Percentiles rank a stretch among this genome's conserved stretches.
phyloP scores from a whole-genome alignment of 805 yeast genomes.

The Candida berthetii region DNA sequence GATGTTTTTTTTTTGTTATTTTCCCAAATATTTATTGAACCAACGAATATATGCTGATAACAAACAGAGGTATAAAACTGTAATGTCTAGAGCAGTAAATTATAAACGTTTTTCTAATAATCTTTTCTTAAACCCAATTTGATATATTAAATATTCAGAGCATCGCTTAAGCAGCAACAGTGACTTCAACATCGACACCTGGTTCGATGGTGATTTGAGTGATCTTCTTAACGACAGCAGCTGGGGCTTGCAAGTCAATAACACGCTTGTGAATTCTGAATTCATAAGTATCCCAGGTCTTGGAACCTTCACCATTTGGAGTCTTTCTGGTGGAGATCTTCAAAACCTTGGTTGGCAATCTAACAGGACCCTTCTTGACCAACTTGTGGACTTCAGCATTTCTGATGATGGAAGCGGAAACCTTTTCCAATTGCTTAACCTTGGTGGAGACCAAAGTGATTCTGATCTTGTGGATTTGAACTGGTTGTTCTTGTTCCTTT shows the following conservation, averaged over 20 bases:
- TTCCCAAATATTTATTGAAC: neutral
- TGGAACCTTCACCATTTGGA: constrained; percentile 99
- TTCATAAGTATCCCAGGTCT: constrained; percentile 99
- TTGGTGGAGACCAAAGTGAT: constrained; percentile 98
- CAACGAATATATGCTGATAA: constrained; percentile 18
- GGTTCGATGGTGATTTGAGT: constrained; percentile 98
- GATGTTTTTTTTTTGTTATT: neutral
- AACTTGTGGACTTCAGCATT: constrained; percentile 81
- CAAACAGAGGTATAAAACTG: constrained; percentile 25
- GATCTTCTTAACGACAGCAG: constrained; percentile 87
- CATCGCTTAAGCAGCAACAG: constrained; percentile 66
- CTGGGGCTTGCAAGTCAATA: constrained; percentile 97
- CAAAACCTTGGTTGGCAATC: constrained; percentile 99
- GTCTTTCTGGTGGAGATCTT: constrained; percentile 99
- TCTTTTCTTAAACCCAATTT: neutral
- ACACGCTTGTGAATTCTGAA: constrained; percentile 99
- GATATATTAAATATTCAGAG: neutral
- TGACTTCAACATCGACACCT: constrained; percentile 97
- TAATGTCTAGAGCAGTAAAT: constrained; percentile 14
- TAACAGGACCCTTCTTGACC: constrained; percentile 97
- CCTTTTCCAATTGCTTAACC: constrained; percentile 97
- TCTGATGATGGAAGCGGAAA: constrained; percentile 82
- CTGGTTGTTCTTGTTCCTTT: constrained; percentile 76
- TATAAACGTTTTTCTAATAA: neutral
- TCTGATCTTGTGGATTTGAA: constrained; percentile 93